Percentiles rank a stretch among this genome's conserved stretches.
Conservation (phyloP, 2,329 filamentous ascomycete species). For the Rachicladosporium sp. region DNA sequence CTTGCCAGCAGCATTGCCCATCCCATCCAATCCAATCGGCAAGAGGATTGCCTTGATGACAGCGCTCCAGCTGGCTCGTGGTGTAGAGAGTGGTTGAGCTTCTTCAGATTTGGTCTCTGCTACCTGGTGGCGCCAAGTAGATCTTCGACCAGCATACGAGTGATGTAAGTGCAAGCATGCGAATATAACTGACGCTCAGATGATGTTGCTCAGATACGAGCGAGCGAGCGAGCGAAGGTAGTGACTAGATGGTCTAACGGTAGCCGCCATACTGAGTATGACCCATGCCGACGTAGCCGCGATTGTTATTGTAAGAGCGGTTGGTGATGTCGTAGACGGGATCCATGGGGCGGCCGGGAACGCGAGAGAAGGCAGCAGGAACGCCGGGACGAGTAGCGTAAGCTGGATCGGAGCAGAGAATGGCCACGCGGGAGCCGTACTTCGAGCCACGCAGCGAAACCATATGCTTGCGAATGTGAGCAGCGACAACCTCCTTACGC, state of each 20-base stretch:
- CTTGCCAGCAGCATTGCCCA: constrained; percentile 3
- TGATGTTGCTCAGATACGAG: constrained; percentile 11
- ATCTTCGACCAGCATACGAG: constrained; percentile 1
- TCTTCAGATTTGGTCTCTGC: background rate
- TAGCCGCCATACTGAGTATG: constrained; percentile 14
- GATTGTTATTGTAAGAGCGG: constrained; percentile 7
- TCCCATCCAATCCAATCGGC: constrained; percentile 7
- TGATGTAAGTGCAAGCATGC: constrained; percentile 1
- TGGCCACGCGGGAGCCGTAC: constrained; percentile 93
- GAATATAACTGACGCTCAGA: constrained; percentile 4
- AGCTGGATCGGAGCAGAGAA: constrained; percentile 95
- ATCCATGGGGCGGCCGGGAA: constrained; percentile 9
- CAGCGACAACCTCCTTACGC: constrained; percentile 84
- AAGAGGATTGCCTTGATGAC: background rate
- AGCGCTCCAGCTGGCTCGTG: constrained; percentile 5
- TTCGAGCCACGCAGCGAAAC: constrained; percentile 96
- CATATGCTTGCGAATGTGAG: constrained; percentile 97
- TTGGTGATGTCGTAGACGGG: constrained; percentile 2
- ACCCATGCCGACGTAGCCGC: constrained; percentile 8
- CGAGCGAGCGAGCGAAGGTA: constrained; percentile 7
- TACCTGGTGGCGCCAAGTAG: background rate
- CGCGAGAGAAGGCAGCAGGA: constrained; percentile 46
- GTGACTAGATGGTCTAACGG: constrained; percentile 12
- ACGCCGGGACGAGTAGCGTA: constrained; percentile 81
- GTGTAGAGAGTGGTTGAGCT: constrained; percentile 6